phyloP scores from a whole-genome alignment of 202 grass and related monocot species.

The Saccharum hybrid region DNA sequence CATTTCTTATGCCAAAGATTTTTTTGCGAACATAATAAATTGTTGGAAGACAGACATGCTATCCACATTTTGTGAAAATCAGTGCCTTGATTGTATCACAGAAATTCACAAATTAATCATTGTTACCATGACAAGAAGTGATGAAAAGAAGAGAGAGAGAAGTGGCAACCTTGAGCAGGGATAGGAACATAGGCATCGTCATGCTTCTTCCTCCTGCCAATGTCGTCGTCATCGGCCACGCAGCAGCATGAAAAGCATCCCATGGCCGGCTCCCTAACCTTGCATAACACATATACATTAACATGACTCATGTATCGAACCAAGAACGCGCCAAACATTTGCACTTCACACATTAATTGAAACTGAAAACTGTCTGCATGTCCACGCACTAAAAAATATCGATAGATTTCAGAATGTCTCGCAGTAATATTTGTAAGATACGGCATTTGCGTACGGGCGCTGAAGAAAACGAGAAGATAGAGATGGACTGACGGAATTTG shows the following conservation, averaged over 20 bases:
- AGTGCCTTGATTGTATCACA: background rate
- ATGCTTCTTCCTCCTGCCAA: slow-evolving; percentile 55
- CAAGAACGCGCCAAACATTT: slow-evolving; percentile 5
- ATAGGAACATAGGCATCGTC: slow-evolving; percentile 47
- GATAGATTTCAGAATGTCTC: background rate
- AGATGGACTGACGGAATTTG: background rate
- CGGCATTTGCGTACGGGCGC: background rate
- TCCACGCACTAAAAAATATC: background rate
- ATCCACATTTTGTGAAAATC: background rate
- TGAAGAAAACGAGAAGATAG: background rate
- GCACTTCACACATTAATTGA: background rate
- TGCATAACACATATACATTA: slow-evolving; percentile 22
- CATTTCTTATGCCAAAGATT: background rate
- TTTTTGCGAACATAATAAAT: background rate
- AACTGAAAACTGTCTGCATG: background rate
- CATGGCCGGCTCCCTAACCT: slow-evolving; percentile 30
- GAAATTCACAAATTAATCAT: background rate
- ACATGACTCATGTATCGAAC: background rate
- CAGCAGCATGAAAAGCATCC: slow-evolving; percentile 59
- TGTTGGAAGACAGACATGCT: background rate
- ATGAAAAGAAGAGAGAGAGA: background rate
- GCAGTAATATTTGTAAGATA: background rate
- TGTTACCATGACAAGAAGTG: background rate
- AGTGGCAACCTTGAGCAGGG: slow-evolving; percentile 41
- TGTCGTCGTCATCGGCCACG: slow-evolving; percentile 38